Evolutionary conservation across 371 early-diverging fungal genomes (phyloP), one percentile per base, ranked within the genome.

Genomic region (Spiromyces aspiralis): DNA sequence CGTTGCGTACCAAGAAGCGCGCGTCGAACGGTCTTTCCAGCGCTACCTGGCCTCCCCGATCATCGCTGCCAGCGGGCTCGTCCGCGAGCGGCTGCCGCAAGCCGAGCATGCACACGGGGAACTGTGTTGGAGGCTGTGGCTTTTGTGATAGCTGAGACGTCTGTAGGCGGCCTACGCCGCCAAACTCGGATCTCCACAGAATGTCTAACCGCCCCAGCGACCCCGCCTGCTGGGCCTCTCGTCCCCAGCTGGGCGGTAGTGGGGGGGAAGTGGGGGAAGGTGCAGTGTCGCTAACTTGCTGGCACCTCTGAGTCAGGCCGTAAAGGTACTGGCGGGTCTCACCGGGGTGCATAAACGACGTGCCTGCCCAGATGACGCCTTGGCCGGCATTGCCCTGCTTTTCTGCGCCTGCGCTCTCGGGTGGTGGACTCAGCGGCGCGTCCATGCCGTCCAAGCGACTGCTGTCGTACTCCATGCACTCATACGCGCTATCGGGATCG

Each of bases 141-240:
- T 88, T 90, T 45, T 92, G 79, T 24, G 83, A 75, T 25, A 95
- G 71, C 56, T 90, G 91, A 3, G 88, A 84, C n/a, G 96, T 96
- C 67, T 96, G 95, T 49, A 96, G 65, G 2, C 93, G 76, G 0
- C 91, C 92, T 0, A 80, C 67, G 60, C 86, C 87, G 21, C 95
- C 91, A 58, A 90, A 78, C 21, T 74, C 72, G 6, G 89, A 79
- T 41, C 90, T 74, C 96, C 96, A 95, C 4, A 83, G 72, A 49
- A 95, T 93, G 67, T 94, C 94, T 45, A 95, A 74, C 69, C 88
- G 90, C 2, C 96, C 95, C 3, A 95, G 73, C 6, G 83, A 80
- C 27, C 87, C 80, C 3, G 86, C 82, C 3, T 84, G 59, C 41
- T 55, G 56, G 12, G 53, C 45, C 1, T 56, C 49, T 3, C 63